Percentiles rank a stretch among this genome's conserved stretches.
These are phyloP conservation scores for Scheffersomyces lignicola DNA, from an alignment of 1,139 yeast genomes.

Conservation along the genomic window DNA sequence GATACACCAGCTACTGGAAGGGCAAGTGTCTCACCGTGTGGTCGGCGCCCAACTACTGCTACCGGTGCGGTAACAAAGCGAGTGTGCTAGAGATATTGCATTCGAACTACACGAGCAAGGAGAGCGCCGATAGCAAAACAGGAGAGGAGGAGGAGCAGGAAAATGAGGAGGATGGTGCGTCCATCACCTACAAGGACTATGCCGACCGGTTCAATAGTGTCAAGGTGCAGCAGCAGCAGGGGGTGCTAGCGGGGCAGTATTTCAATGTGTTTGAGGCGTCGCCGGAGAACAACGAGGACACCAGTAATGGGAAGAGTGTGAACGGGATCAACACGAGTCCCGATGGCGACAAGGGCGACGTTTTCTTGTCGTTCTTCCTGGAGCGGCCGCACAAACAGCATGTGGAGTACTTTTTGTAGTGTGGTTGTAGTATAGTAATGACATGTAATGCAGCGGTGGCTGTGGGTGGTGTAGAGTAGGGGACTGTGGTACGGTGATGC, in stretches of 20 bases:
- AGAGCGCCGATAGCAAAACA: constrained; percentile 8
- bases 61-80: constrained; percentile 95
- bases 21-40: constrained; percentile 94
- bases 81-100: constrained; percentile 75
- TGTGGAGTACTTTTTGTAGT: constrained; percentile 72
- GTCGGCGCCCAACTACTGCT: constrained; percentile 98
- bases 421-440: constrained; percentile 7
- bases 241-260: constrained; percentile 47
- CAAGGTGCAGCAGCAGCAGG: constrained; percentile 15
- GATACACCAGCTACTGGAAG: constrained; percentile 87
- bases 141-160: constrained; percentile 3
- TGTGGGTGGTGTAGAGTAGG: too few species aligned
- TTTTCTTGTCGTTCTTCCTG: constrained; percentile 20
- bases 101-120: constrained; percentile 28
- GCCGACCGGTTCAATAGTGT: constrained; percentile 12
- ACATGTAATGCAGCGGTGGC: too few species aligned
- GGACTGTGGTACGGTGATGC: too few species aligned
- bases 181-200: constrained; percentile 7
- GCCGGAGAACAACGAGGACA: constrained; percentile 71
- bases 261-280: constrained; percentile 97
- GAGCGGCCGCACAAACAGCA: constrained; percentile 40
- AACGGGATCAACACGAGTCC: constrained; percentile 33
- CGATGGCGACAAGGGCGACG: constrained; percentile 17
- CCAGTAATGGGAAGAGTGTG: constrained; percentile 41
- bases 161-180: constrained; percentile 9